Base-by-base conservation (phyloP, 306 rosid species). In the Crotalaria pallida region DNA sequence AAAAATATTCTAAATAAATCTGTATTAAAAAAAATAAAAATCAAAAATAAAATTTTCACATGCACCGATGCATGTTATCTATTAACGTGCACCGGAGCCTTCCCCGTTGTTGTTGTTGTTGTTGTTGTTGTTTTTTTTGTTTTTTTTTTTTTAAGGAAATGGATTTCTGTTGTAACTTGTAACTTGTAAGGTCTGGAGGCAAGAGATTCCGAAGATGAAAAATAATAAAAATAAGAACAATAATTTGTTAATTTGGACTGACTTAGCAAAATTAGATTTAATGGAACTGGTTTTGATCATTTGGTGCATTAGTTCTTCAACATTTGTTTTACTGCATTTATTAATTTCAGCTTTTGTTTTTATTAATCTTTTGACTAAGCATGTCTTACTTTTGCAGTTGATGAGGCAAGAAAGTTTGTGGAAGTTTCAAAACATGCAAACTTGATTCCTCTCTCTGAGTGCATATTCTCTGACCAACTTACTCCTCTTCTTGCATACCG, bases 401-500 rank as follows among this genome's bases (percentile, higher is more conserved):
- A 61, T 19, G 83, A 65, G 47, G 80, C 26, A 22, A 76, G 10
- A 10, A 77, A 78, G 69, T 89, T 92, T 57, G 41, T 45, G 0
- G 96, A 88, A 66, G 96, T 84, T 13, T 73, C 96, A 17, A 82
- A 83, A 65, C 26, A 61, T 2, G 88, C 89, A 38, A 89, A 92
- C 74, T 56, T 92, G 79, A 66, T 92, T 62, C 96, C 96, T 6
- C 74, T 92, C 23, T 71, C 62, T 62, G 81, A 65, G 21, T 84
- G 92, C 79, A 80, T 92, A 43, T 92, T 92, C 81, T 79, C 89
- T 7, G 96, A 92, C 51, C 95, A 89, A 22, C 96, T 92, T 9
- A 90, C 91, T 10, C 96, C 98, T 16, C 68, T 92, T 34, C 80
- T 89, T 27, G 96, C 92, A 12, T 89, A 92, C 43, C 90, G 96